Percentiles rank a stretch among this genome's conserved stretches.
Evolutionary conservation across 2,329 filamentous ascomycete genomes (phyloP).

Genomic region (Diplodia seriata): DNA sequence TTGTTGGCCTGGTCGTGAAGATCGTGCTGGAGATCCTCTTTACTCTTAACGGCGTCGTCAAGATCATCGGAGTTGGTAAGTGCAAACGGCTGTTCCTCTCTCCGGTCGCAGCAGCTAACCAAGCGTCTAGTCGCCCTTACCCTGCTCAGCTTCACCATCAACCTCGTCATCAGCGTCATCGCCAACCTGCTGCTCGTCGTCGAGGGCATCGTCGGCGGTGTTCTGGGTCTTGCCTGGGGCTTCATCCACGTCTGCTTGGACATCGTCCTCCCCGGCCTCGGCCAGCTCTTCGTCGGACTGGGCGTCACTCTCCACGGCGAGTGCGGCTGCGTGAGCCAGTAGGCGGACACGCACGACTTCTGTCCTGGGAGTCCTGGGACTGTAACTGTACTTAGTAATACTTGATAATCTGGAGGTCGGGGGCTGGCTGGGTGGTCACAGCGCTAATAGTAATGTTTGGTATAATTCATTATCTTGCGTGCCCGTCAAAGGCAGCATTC

Average conservation of each 20-base stretch:
- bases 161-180: constrained; percentile 30
- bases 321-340: constrained; percentile 19
- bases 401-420: neutral
- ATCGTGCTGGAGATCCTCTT: constrained; percentile 51
- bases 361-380: neutral
- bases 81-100: neutral
- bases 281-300: constrained; percentile 9
- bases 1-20: constrained; percentile 50
- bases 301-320: constrained; percentile 11
- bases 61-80: constrained; percentile 43
- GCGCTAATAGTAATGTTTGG: neutral
- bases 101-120: neutral
- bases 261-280: constrained; percentile 10
- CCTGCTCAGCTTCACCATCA: constrained; percentile 27
- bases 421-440: neutral
- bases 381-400: neutral
- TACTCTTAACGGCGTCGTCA: constrained; percentile 54
- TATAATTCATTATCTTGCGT: neutral
- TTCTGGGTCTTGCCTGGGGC: constrained; percentile 14
- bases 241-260: neutral
- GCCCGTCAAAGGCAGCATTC: constrained; percentile 1
- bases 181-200: constrained; percentile 28
- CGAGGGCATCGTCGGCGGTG: constrained; percentile 17
- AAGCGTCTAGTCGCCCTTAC: neutral
- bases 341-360: neutral